These are phyloP conservation scores for Colletotrichum paranaense DNA, from an alignment of 2,329 filamentous ascomycete species.

Conservation along the genomic window DNA sequence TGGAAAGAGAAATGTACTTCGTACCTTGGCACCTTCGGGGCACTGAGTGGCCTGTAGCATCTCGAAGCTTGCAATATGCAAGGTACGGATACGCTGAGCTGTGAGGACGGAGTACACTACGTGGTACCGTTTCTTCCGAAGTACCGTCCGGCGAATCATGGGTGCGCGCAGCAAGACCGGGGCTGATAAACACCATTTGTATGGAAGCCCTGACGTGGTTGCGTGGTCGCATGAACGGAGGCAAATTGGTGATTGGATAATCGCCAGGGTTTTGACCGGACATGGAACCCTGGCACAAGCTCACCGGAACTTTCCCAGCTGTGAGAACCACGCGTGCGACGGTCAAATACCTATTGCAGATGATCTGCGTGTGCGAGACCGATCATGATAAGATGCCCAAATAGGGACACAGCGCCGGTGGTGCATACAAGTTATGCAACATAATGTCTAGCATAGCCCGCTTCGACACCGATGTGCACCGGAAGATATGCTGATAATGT, in stretches of 20 bases:
- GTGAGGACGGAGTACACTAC: background rate
- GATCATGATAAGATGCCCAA: conserved; percentile 34
- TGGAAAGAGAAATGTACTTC: conserved; percentile 3
- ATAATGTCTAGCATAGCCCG: conserved; percentile 32
- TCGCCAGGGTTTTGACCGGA: conserved; percentile 17
- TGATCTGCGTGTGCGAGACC: conserved; percentile 29
- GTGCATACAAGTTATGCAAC: conserved; percentile 35
- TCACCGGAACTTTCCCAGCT: conserved; percentile 23
- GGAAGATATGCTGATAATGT: conserved; percentile 29
- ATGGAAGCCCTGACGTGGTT: conserved; percentile 19
- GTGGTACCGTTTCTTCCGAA: conserved; percentile 13
- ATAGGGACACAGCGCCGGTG: conserved; percentile 29
- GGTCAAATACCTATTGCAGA: conserved; percentile 9
- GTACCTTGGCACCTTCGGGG: background rate
- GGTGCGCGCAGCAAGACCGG: background rate
- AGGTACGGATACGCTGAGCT: conserved; percentile 27
- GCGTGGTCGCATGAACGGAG: conserved; percentile 31
- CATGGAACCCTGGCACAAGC: conserved; percentile 21
- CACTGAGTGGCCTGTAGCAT: background rate
- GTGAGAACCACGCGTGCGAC: conserved; percentile 8
- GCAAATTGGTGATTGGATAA: conserved; percentile 34
- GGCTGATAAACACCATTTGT: background rate
- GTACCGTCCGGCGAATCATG: conserved; percentile 9
- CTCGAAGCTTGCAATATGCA: conserved; percentile 25
- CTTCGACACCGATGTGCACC: conserved; percentile 21